These are phyloP conservation scores for Hypoxylon sp. DNA, from an alignment of 2,329 filamentous ascomycete genomes.

Conservation along the genomic window DNA sequence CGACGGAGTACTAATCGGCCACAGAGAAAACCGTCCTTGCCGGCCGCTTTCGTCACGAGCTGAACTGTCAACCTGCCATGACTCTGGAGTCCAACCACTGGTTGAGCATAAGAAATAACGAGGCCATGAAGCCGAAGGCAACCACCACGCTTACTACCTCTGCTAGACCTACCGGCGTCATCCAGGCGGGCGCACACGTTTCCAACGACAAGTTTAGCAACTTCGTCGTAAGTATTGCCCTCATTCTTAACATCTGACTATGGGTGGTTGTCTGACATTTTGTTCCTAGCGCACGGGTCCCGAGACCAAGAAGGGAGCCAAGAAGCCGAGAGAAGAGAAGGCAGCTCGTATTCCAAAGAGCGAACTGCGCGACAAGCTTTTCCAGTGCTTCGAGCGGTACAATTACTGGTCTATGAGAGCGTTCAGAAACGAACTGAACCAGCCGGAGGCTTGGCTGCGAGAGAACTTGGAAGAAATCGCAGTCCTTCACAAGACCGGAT, in stretches of 20 bases:
- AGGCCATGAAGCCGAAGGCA: slow-evolving; percentile 71
- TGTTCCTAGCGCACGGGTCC: slow-evolving; percentile 44
- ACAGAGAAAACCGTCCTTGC: slow-evolving; percentile 82
- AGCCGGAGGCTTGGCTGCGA: slow-evolving; percentile 94
- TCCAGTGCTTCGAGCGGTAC: slow-evolving; percentile 85
- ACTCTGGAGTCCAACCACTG: slow-evolving; percentile 77
- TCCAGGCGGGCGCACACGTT: slow-evolving; percentile 69
- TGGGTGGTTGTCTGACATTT: slow-evolving; percentile 16
- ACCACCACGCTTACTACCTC: slow-evolving; percentile 61
- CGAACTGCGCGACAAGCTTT: slow-evolving; percentile 87
- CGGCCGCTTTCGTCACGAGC: slow-evolving; percentile 80
- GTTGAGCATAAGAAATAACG: slow-evolving; percentile 68
- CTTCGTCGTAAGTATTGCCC: slow-evolving; percentile 68
- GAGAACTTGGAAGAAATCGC: slow-evolving; percentile 87
- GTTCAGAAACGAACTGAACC: slow-evolving; percentile 80
- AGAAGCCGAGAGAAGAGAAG: slow-evolving; percentile 68
- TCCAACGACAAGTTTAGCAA: slow-evolving; percentile 61
- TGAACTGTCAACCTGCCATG: slow-evolving; percentile 79
- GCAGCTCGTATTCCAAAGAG: slow-evolving; percentile 89
- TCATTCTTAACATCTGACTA: slow-evolving; percentile 4
- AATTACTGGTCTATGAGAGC: slow-evolving; percentile 95
- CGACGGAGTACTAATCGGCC: slow-evolving; percentile 19
- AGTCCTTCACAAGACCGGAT: slow-evolving; percentile 82
- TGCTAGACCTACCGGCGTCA: slow-evolving; percentile 65
- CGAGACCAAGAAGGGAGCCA: slow-evolving; percentile 74